Conservation (phyloP, 2,329 filamentous ascomycete species). For the Exserohilum turcica region DNA sequence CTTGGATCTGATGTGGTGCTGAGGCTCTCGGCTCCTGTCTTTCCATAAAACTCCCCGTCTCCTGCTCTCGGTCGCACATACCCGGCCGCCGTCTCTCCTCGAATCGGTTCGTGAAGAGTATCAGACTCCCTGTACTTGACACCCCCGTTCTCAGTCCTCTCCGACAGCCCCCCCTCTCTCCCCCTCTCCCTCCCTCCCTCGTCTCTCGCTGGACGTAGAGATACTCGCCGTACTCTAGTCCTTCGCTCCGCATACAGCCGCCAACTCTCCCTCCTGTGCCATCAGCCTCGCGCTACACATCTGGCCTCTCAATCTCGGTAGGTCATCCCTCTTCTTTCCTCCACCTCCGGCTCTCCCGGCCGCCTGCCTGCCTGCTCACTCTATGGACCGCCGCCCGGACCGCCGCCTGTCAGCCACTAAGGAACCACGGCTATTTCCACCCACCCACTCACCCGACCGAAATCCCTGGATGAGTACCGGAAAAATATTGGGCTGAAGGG, state of each 20-base stretch:
- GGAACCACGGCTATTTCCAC: not conserved
- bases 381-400: not conserved
- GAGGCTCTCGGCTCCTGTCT: constrained; percentile 40
- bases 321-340: constrained; percentile 22
- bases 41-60: constrained; percentile 44
- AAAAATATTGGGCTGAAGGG: too few relatives aligned
- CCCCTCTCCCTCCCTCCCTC: constrained; percentile 20
- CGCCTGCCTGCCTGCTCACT: constrained; percentile 4
- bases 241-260: constrained; percentile 51
- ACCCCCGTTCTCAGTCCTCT: constrained; percentile 6
- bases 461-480: too few relatives aligned
- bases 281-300: constrained; percentile 37
- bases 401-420: constrained; percentile 1
- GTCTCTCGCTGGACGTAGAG: constrained; percentile 41
- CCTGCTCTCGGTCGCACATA: constrained; percentile 44
- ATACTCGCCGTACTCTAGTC: constrained; percentile 37
- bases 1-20: constrained; percentile 48
- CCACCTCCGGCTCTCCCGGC: constrained; percentile 7
- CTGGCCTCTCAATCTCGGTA: constrained; percentile 29
- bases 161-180: constrained; percentile 24
- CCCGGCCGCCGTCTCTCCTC: constrained; percentile 45
- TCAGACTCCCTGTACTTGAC: constrained; percentile 33
- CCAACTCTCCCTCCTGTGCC: constrained; percentile 28
- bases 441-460: too few relatives aligned
- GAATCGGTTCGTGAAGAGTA: constrained; percentile 43